A percentile compares a stretch with the other conserved stretches of the same genome.
phyloP scores from a whole-genome alignment of 2,329 filamentous ascomycete species.

The Pseudogymnoascus sp. region DNA sequence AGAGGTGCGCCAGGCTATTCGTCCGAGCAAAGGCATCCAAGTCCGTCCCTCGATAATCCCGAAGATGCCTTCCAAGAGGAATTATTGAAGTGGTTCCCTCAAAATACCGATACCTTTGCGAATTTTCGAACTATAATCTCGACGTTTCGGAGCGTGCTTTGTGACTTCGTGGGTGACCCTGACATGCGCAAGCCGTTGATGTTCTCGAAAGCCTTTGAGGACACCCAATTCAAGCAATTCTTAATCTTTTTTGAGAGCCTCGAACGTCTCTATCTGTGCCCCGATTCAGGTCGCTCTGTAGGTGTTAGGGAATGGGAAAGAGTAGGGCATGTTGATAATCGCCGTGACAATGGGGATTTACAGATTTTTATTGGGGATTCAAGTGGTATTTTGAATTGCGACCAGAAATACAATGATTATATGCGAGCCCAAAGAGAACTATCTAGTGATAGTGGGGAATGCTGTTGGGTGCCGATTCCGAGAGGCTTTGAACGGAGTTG shows the following conservation, averaged over 20 bases:
- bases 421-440: slow-evolving; percentile 12
- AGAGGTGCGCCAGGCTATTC: slow-evolving; percentile 11
- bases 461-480: slow-evolving; percentile 13
- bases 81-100: slow-evolving; percentile 12
- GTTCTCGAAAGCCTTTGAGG: slow-evolving; percentile 9
- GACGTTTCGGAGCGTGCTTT: slow-evolving; percentile 11
- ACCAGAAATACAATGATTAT: slow-evolving; percentile 12
- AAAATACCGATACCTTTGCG: slow-evolving; percentile 12
- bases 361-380: slow-evolving; percentile 11
- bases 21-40: slow-evolving; percentile 12
- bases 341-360: slow-evolving; percentile 10
- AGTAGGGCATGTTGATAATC: slow-evolving; percentile 11
- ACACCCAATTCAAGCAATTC: slow-evolving; percentile 11
- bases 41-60: slow-evolving; percentile 10
- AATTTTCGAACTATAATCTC: slow-evolving; percentile 12
- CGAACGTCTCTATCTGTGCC: slow-evolving; percentile 11
- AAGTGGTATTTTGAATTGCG: slow-evolving; percentile 13
- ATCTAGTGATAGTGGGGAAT: slow-evolving; percentile 11
- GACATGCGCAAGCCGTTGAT: not conserved
- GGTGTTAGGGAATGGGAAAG: slow-evolving; percentile 12
- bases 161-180: slow-evolving; percentile 11
- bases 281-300: slow-evolving; percentile 9
- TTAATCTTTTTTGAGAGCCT: slow-evolving; percentile 13
- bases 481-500: slow-evolving; percentile 13
- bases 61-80: slow-evolving; percentile 11